Percentiles rank a stretch among this genome's conserved stretches.
Evolutionary conservation across 2,329 filamentous ascomycete genomes (phyloP).

Genomic region (Diaporthe vexans): DNA sequence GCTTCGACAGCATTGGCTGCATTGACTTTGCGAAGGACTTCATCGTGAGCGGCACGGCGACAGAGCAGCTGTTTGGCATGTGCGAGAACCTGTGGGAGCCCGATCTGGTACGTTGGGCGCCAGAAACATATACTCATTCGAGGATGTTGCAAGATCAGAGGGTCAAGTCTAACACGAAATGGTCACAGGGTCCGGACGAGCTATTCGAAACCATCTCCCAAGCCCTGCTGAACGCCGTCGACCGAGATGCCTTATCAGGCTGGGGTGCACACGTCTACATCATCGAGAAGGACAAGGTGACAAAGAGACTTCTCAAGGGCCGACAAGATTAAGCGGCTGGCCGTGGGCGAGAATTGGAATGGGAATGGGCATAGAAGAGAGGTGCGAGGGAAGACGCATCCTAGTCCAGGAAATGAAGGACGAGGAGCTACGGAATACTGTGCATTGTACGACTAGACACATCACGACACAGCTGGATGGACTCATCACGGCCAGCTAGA

Average conservation of each 20-base stretch:
- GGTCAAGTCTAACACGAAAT: not conserved
- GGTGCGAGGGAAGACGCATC: constrained; percentile 21
- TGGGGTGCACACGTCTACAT: constrained; percentile 99
- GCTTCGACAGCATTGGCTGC: constrained; percentile 98
- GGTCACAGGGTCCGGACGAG: constrained; percentile 85
- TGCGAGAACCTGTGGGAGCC: constrained; percentile 99
- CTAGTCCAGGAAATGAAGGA: constrained; percentile 29
- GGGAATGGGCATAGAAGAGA: constrained; percentile 14
- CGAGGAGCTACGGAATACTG: constrained; percentile 40
- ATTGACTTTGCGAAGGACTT: constrained; percentile 99
- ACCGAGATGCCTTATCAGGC: constrained; percentile 95
- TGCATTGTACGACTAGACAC: constrained; percentile 42
- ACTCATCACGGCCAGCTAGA: constrained; percentile 29
- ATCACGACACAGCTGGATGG: constrained; percentile 39
- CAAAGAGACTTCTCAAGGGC: constrained; percentile 97
- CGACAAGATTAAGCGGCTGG: constrained; percentile 83
- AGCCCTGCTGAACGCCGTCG: constrained; percentile 93
- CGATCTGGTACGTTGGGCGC: constrained; percentile 78
- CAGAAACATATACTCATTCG: not conserved
- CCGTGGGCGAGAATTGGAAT: not conserved
- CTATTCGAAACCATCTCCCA: constrained; percentile 99
- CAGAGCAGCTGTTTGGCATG: constrained; percentile 98
- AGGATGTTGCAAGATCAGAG: too few species aligned
- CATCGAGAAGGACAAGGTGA: constrained; percentile 99
- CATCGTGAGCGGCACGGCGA: constrained; percentile 96